phyloP scores from a whole-genome alignment of 441 rosid genomes.

The Raphanus hybrid region DNA sequence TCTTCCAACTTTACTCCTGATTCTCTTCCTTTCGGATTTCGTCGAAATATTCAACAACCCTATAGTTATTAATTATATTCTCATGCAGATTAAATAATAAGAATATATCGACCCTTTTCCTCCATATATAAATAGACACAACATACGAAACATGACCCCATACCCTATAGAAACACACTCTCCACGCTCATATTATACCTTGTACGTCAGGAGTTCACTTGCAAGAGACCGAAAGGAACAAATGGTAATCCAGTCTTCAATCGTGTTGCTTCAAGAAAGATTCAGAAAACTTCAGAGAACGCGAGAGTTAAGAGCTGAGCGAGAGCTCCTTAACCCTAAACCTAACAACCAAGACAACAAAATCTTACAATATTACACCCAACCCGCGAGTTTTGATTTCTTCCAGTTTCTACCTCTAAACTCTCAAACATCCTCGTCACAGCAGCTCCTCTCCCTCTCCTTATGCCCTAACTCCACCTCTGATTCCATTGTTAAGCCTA shows the following conservation, averaged over 20 bases:
- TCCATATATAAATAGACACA: conserved; percentile 44
- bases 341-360: conserved; percentile 35
- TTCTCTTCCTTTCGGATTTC: conserved; percentile 50
- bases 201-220: conserved; percentile 43
- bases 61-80: conserved; percentile 42
- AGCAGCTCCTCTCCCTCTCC: conserved; percentile 34
- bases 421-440: conserved; percentile 42
- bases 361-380: conserved; percentile 38
- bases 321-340: conserved; percentile 49
- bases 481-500: conserved; percentile 35
- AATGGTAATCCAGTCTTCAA: conserved; percentile 59
- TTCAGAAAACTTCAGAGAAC: conserved; percentile 67
- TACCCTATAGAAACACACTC: conserved; percentile 23
- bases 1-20: conserved; percentile 46
- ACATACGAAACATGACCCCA: conserved; percentile 27
- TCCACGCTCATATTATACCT: conserved; percentile 11
- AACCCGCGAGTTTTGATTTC: conserved; percentile 49
- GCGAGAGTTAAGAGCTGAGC: conserved; percentile 68
- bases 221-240: conserved; percentile 53
- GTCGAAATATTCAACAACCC: conserved; percentile 58
- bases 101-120: conserved; percentile 24
- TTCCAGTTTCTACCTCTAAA: conserved; percentile 53
- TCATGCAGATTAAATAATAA: conserved; percentile 42
- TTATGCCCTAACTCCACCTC: conserved; percentile 20
- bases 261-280: conserved; percentile 76